A percentile compares a stretch with the other conserved stretches of the same genome.
Evolutionary conservation across 2,329 filamentous ascomycete species (phyloP).

Genomic region (Penicillium sp.): DNA sequence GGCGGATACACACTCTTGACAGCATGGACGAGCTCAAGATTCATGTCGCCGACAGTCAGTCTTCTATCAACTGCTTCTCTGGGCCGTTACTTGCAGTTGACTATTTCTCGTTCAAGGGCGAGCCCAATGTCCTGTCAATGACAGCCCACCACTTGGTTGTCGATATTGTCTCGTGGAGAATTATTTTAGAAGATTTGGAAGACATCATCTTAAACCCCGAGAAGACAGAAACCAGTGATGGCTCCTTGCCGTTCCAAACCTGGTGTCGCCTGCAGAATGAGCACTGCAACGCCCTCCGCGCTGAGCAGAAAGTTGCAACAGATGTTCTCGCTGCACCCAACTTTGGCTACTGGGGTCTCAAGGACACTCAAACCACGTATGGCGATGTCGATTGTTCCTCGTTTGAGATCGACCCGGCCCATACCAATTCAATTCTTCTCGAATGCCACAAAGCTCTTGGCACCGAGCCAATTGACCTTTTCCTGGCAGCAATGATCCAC

Average conservation of each 20-base stretch:
- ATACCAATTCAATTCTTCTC: conserved; percentile 29
- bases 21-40: conserved; percentile 23
- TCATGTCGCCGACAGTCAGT: conserved; percentile 31
- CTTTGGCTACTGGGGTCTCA: conserved; percentile 37
- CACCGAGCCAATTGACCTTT: conserved; percentile 39
- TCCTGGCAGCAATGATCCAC: conserved; percentile 40
- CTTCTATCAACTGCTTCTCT: conserved; percentile 34
- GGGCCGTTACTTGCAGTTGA: conserved; percentile 45
- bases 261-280: conserved; percentile 37
- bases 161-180: conserved; percentile 43
- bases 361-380: conserved; percentile 31
- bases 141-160: conserved; percentile 41
- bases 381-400: conserved; percentile 36
- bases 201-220: conserved; percentile 34
- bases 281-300: conserved; percentile 16
- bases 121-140: conserved; percentile 32
- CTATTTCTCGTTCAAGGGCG: conserved; percentile 38
- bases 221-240: conserved; percentile 18
- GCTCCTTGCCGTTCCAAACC: conserved; percentile 37
- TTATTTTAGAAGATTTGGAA: conserved; percentile 41
- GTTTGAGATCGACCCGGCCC: conserved; percentile 33
- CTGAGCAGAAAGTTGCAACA: conserved; percentile 13
- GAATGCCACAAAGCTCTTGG: conserved; percentile 33
- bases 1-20: conserved; percentile 20
- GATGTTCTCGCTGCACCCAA: conserved; percentile 30